These are phyloP conservation scores for Aspergillus tanneri DNA, from an alignment of 2,329 filamentous ascomycete genomes.

Conservation along the genomic window DNA sequence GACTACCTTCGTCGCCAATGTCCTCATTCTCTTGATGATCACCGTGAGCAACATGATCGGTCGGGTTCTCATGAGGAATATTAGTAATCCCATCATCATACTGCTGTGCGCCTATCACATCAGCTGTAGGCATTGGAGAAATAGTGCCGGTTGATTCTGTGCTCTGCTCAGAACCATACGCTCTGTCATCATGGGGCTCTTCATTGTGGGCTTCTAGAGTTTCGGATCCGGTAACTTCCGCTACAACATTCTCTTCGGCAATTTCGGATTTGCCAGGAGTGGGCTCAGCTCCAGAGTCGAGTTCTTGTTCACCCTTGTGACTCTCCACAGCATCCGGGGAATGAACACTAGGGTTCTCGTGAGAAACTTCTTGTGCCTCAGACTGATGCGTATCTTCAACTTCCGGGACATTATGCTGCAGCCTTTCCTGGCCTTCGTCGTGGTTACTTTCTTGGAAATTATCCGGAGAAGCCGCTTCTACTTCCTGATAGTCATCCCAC, in stretches of 20 bases:
- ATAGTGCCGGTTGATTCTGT: conserved; percentile 34
- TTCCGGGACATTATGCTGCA: conserved; percentile 4
- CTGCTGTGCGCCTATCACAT: conserved; percentile 19
- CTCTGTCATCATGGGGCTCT: conserved; percentile 17
- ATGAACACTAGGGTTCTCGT: neutral
- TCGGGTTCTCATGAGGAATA: conserved; percentile 6
- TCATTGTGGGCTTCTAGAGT: conserved; percentile 2
- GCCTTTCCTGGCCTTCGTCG: conserved; percentile 16
- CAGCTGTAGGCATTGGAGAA: conserved; percentile 18
- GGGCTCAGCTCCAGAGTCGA: neutral
- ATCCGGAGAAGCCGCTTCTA: conserved; percentile 30
- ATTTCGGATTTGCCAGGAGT: neutral
- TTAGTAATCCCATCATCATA: conserved; percentile 15
- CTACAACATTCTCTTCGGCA: conserved; percentile 15
- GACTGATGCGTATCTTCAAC: conserved; percentile 1
- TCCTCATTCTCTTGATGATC: conserved; percentile 38
- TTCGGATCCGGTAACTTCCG: conserved; percentile 13
- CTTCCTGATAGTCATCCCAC: conserved; percentile 52
- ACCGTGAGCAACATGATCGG: conserved; percentile 15
- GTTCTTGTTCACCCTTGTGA: neutral
- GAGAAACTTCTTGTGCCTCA: neutral
- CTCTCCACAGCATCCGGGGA: neutral
- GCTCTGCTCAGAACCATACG: conserved; percentile 26
- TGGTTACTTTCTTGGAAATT: conserved; percentile 12
- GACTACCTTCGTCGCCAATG: conserved; percentile 15